Evolutionary conservation across 2,329 filamentous ascomycete species (phyloP).

Genomic region (Beauveria sp.): DNA sequence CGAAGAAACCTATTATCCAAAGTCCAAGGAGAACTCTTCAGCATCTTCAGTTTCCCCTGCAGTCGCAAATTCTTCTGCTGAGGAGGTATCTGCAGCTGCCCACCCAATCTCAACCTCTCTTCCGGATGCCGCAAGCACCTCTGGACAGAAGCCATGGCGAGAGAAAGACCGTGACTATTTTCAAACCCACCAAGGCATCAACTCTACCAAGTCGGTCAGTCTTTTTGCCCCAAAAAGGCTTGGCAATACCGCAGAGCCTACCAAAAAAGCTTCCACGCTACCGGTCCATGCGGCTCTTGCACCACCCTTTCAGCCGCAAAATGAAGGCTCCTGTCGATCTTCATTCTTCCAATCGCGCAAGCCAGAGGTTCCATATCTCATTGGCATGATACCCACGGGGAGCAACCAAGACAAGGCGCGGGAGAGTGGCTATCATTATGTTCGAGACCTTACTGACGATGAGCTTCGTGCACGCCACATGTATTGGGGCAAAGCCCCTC

Average conservation of each 20-base stretch:
- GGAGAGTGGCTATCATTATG: conserved; percentile 45
- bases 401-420: conserved; percentile 33
- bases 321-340: neutral
- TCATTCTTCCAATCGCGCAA: neutral
- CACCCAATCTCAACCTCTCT: neutral
- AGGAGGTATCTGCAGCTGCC: conserved; percentile 10
- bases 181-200: conserved; percentile 19
- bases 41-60: conserved; percentile 11
- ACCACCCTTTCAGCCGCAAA: conserved; percentile 38
- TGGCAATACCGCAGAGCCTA: conserved; percentile 18
- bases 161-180: conserved; percentile 12
- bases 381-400: conserved; percentile 43
- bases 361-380: conserved; percentile 42
- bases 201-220: conserved; percentile 22
- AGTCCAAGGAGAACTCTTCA: conserved; percentile 19
- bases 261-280: conserved; percentile 30
- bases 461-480: conserved; percentile 51
- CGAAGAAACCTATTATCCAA: conserved; percentile 37
- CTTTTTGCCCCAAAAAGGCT: conserved; percentile 16
- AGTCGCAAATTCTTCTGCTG: conserved; percentile 7
- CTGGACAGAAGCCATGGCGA: conserved; percentile 9
- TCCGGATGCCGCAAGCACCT: neutral
- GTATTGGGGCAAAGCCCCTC: conserved; percentile 53
- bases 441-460: conserved; percentile 48
- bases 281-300: conserved; percentile 41